phyloP scores from a whole-genome alignment of 192 early-diverging fungal species.

The Anaeromyces robustus region DNA sequence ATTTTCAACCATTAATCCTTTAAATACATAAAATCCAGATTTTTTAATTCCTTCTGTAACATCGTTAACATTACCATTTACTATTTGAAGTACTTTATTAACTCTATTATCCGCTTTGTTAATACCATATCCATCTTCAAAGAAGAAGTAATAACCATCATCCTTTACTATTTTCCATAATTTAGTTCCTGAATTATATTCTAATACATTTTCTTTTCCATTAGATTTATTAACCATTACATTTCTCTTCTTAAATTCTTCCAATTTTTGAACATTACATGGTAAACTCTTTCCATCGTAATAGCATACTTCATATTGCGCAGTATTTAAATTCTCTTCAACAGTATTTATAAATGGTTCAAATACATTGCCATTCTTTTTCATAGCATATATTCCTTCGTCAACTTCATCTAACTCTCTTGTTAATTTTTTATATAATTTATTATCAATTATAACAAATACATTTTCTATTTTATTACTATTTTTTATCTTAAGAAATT shows the following conservation, averaged over 20 bases:
- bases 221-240: not conserved
- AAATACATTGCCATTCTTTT: too few relatives aligned
- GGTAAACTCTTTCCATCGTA: too few relatives aligned
- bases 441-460: too few relatives aligned
- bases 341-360: too few relatives aligned
- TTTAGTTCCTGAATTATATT: not conserved
- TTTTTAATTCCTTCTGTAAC: not conserved
- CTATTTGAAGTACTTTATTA: not conserved
- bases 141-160: not conserved
- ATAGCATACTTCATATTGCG: too few relatives aligned
- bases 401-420: too few relatives aligned
- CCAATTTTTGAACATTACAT: not conserved
- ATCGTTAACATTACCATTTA: not conserved
- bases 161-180: not conserved
- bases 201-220: not conserved
- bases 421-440: too few relatives aligned
- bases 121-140: not conserved
- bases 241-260: not conserved
- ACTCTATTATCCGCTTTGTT: not conserved
- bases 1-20: not conserved
- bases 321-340: too few relatives aligned
- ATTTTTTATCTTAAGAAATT: too few relatives aligned
- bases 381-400: too few relatives aligned
- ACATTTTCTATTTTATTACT: too few relatives aligned
- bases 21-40: not conserved